phyloP scores from a whole-genome alignment of 2,329 filamentous ascomycete species.

The Clarireedia monteithiana region DNA sequence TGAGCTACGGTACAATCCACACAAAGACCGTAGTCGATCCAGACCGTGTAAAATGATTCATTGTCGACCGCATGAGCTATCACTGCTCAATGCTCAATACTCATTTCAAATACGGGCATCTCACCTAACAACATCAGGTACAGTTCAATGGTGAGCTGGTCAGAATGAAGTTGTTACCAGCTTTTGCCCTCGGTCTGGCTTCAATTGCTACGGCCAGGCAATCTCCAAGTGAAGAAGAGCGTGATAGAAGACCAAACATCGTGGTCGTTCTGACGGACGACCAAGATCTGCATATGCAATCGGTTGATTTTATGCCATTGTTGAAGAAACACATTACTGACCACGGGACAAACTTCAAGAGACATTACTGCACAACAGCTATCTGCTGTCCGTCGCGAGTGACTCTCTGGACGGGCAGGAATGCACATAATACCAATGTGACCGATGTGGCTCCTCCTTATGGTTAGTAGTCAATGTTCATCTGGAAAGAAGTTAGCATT shows the following conservation, averaged over 20 bases:
- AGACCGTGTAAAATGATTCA: neutral
- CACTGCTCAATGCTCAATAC: neutral
- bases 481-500: slow-evolving; percentile 28
- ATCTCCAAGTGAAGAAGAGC: slow-evolving; percentile 6
- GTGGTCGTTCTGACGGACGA: slow-evolving; percentile 59
- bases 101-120: neutral
- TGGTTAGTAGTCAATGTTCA: slow-evolving; percentile 29
- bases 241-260: slow-evolving; percentile 40
- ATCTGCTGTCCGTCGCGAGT: slow-evolving; percentile 57
- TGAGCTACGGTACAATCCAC: neutral
- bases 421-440: slow-evolving; percentile 57
- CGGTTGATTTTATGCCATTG: slow-evolving; percentile 48
- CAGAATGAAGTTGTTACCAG: neutral
- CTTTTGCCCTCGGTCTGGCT: slow-evolving; percentile 10
- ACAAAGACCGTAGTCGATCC: neutral
- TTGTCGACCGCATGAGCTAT: neutral
- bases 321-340: slow-evolving; percentile 46
- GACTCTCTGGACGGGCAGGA: slow-evolving; percentile 51
- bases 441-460: slow-evolving; percentile 42
- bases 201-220: slow-evolving; percentile 11
- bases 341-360: slow-evolving; percentile 47
- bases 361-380: slow-evolving; percentile 54
- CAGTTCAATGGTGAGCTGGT: neutral
- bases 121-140: neutral
- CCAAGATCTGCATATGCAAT: slow-evolving; percentile 54